Conservation (phyloP, 768 basidiomycete genomes). For the Suillus subalutaceus region DNA sequence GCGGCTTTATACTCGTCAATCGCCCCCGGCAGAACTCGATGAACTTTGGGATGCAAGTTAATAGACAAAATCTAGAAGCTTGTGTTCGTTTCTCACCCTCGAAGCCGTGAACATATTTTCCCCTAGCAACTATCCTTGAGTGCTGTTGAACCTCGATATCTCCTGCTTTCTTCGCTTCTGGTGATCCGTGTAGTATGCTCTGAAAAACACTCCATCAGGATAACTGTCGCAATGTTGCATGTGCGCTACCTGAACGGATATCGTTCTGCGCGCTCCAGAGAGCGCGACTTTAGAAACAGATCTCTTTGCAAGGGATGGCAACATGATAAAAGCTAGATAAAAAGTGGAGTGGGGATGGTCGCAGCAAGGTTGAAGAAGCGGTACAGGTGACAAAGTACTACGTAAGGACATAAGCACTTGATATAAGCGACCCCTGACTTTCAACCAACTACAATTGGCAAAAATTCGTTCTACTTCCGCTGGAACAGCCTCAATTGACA, state of each 20-base stretch:
- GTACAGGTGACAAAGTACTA: not conserved
- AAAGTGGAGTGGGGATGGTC: conserved; percentile 1
- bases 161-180: conserved; percentile 83
- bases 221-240: conserved; percentile 23
- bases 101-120: conserved; percentile 92
- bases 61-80: conserved; percentile 8
- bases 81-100: conserved; percentile 55
- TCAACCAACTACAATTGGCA: not conserved
- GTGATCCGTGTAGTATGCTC: conserved; percentile 93
- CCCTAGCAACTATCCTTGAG: conserved; percentile 85
- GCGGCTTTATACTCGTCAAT: conserved; percentile 85
- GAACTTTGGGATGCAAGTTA: conserved; percentile 50
- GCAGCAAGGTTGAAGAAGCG: not conserved
- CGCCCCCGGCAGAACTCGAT: conserved; percentile 82
- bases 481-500: not conserved
- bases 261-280: conserved; percentile 44
- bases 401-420: conserved; percentile 2
- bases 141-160: conserved; percentile 80
- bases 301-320: conserved; percentile 22
- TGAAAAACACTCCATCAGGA: conserved; percentile 39
- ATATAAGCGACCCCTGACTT: conserved; percentile 6
- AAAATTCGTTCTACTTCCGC: not conserved
- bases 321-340: conserved; percentile 20
- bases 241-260: conserved; percentile 64
- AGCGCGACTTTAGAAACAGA: conserved; percentile 19